Base-by-base conservation (phyloP, 2,329 filamentous ascomycete species). In the Sporothrix sp. region DNA sequence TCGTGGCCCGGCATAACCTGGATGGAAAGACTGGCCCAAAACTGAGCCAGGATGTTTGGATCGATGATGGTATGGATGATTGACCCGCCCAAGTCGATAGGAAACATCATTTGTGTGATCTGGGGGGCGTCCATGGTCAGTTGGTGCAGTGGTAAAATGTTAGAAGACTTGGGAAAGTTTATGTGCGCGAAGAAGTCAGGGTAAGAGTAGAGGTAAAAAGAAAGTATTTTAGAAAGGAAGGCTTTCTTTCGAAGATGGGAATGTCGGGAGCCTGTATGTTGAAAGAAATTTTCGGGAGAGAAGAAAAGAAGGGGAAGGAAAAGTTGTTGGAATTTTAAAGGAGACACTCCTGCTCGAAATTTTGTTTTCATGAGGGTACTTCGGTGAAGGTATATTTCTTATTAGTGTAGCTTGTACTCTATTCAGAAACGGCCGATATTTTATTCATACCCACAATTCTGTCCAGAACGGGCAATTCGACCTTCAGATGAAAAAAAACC, bases 1-100 rank as follows among this genome's bases (percentile, higher is more conserved):
- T 53, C 49, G 14, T 44, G 38, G 6, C 52, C 54, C 8, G 54
- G 52, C 20, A 52, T 30, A 5, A 56, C 27, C 27, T 56, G 54
- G 9, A 56, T 49, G 4, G 47, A 35, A 25, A 56, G 50, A 13
- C 37, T 46, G 4, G 46, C 13, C 54, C 54, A 56, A 27, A 56
- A 54, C 20, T 54, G 37, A 6, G 14, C 33, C 2, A 56, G 38
- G 10, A 52, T 48, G 21, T 8, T 33, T 7, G 52, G 54, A 11
- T 54, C 47, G 23, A 57, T 52, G 20, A 51, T 27, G 1, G 54
- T 53, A 16, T 48, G 45, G 45, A 57, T 45, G 25, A 50, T 13
- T 6, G 30, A 28, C 1, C 51, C 53, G 27, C 37, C 49, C 21
- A 56, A 13, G 6, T 48, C 37, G 44, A 56, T 40, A 36, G 25